Evolutionary conservation across 306 rosid species (phyloP), one percentile per base, ranked within the genome.

Genomic region (Castanea sativa): DNA sequence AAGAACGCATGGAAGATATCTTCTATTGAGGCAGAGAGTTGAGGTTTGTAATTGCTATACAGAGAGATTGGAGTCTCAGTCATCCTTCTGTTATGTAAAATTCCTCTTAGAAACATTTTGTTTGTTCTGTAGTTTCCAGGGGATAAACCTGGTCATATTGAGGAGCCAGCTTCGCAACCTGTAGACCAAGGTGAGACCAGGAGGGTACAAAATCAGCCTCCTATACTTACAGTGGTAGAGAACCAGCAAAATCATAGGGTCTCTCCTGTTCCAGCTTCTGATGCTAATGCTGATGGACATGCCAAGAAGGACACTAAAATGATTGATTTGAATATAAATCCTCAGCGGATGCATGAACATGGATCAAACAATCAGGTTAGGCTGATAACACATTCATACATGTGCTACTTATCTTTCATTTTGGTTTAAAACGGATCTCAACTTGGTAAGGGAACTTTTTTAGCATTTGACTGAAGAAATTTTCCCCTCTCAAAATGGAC

Each of bases 1-100:
- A 90, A 88, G 99, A 90, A 93, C 91, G n/a, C 99, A 95, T 82
- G 92, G 97, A 80, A 89, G 99, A 90, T 95, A 89, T 81, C 99
- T 95, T 82, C 87, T 89, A 4, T 84, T 95, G 76, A 88, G 98
- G 89, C 99, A 95, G 84, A 87, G 96, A 91, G 98, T 90, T 81
- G 97, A 95, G 96, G 99, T 94, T 77, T 86, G 91, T 43, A 61
- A 71, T 65, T 78, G 74, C 80, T 81, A 55, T 55, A 57, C 76
- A 0, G 53, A 69, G 35, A 56, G 55, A 55, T 21, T 53, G 75
- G 43, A 58, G 61, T 85, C 73, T 55, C 65, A 58, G 49, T 72
- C 14, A 75, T 75, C 71, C 49, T 75, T 29, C 69, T 59, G 35
- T 15, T 49, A 16, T 33, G 6, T 61, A 27, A 30, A 38, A 35